Evolutionary conservation across 139 green algal species (phyloP).

Genomic region (Tetraselmis chui): DNA sequence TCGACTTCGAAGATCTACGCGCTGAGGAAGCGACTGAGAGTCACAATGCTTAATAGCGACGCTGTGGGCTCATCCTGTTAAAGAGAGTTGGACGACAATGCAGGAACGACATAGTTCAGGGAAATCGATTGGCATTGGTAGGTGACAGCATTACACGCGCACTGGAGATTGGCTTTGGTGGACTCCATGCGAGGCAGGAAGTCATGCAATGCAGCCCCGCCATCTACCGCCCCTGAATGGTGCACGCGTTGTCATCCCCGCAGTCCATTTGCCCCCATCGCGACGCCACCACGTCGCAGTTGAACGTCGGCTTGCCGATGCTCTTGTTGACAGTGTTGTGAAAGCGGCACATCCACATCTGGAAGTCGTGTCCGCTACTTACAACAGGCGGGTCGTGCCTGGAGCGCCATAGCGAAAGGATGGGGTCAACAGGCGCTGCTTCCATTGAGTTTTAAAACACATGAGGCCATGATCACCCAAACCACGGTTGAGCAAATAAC

Average conservation of each 20-base stretch:
- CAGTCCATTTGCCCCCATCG: slow-evolving; percentile 71
- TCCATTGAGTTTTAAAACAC: neutral
- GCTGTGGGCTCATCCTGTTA: no score
- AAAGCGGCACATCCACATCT: slow-evolving; percentile 72
- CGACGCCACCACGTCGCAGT: slow-evolving; percentile 62
- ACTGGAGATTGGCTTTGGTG: no score
- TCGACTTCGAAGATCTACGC: neutral
- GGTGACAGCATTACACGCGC: no score
- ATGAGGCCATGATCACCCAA: neutral
- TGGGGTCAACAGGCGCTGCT: neutral
- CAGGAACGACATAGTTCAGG: no score
- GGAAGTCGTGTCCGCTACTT: slow-evolving; percentile 40
- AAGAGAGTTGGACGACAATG: no score
- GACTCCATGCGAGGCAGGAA: no score
- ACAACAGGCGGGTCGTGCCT: slow-evolving; percentile 47
- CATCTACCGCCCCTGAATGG: slow-evolving; percentile 8
- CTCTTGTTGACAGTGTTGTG: slow-evolving; percentile 82
- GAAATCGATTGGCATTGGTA: no score
- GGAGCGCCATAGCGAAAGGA: slow-evolving; percentile 2
- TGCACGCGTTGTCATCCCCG: slow-evolving; percentile 28
- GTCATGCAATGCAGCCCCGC: no score
- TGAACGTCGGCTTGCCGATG: slow-evolving; percentile 77
- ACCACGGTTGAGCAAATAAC: neutral
- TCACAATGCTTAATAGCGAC: no score
- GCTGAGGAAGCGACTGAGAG: neutral